A percentile compares a stretch with the other conserved stretches of the same genome.
These are phyloP conservation scores for Russula sp. DNA, from an alignment of 768 basidiomycete species.

Conservation along the genomic window DNA sequence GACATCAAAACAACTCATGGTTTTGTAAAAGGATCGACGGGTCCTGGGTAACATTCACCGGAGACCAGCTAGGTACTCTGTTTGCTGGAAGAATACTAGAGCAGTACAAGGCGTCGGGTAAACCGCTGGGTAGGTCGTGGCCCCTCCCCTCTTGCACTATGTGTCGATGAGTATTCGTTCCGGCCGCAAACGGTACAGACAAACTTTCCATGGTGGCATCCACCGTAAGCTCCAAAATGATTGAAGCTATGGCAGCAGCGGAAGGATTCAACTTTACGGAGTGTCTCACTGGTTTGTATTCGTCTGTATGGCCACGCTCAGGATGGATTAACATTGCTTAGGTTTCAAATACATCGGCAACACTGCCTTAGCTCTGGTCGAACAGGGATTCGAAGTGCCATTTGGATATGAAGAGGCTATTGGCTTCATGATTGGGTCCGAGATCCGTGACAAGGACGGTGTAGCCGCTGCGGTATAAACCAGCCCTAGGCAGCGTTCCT, in stretches of 20 bases:
- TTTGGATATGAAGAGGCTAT: slow-evolving; percentile 94
- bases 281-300: slow-evolving; percentile 66
- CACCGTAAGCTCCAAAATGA: slow-evolving; percentile 87
- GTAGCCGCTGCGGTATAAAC: slow-evolving; percentile 63
- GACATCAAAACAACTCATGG: background rate
- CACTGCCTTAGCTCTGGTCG: slow-evolving; percentile 56
- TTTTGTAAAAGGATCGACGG: slow-evolving; percentile 36
- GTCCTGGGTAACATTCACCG: slow-evolving; percentile 67
- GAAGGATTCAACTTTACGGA: slow-evolving; percentile 84
- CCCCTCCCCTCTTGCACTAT: background rate
- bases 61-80: slow-evolving; percentile 71
- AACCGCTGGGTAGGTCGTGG: slow-evolving; percentile 33
- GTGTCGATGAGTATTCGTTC: background rate
- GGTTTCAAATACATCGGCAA: slow-evolving; percentile 93
- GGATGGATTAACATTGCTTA: slow-evolving; percentile 21
- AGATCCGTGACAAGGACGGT: slow-evolving; percentile 84
- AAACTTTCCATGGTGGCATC: slow-evolving; percentile 83
- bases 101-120: slow-evolving; percentile 39
- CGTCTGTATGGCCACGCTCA: background rate
- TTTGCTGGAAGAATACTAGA: slow-evolving; percentile 43
- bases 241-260: slow-evolving; percentile 60
- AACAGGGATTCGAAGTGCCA: slow-evolving; percentile 54
- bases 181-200: slow-evolving; percentile 37
- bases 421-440: slow-evolving; percentile 79
- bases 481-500: background rate